phyloP scores from a whole-genome alignment of 805 yeast species.

The Metschnikowia santaceciliae region DNA sequence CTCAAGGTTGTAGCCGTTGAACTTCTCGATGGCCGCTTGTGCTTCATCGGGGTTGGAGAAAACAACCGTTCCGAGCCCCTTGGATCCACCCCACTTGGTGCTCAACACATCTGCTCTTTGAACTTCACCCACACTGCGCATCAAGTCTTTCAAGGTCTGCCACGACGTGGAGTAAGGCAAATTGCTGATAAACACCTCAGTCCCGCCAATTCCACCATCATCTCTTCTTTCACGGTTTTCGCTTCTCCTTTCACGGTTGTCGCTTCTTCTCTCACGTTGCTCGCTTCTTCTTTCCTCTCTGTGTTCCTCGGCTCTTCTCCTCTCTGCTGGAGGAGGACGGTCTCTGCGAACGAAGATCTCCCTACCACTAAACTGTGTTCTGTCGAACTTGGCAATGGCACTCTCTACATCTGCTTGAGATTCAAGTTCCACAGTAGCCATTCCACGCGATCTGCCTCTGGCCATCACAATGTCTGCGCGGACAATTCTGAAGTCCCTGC shows the following conservation, averaged over 20 bases:
- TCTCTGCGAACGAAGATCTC: conserved; percentile 87
- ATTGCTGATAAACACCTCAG: conserved; percentile 74
- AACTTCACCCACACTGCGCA: conserved; percentile 74
- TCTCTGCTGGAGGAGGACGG: conserved; percentile 68
- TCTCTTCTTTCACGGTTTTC: conserved; percentile 7
- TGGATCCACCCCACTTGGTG: conserved; percentile 68
- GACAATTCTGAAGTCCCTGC: conserved; percentile 47
- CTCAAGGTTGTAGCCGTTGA: conserved; percentile 64
- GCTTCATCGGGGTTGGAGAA: conserved; percentile 68
- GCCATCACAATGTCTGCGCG: conserved; percentile 80
- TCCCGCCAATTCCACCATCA: conserved; percentile 31
- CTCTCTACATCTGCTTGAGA: conserved; percentile 58
- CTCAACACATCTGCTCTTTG: conserved; percentile 73
- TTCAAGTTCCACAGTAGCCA: conserved; percentile 86
- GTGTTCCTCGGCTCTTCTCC: conserved; percentile 22
- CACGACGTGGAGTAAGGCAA: conserved; percentile 78
- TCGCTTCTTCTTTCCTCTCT: conserved; percentile 20
- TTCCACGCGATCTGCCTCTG: conserved; percentile 80
- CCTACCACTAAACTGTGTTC: conserved; percentile 64
- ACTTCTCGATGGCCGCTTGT: conserved; percentile 60
- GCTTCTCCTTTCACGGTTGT: background rate
- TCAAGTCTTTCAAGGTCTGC: conserved; percentile 83
- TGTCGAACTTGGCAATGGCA: conserved; percentile 70
- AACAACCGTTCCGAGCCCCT: conserved; percentile 82
- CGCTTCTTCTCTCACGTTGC: conserved; percentile 9